Conservation (phyloP, 2,329 filamentous ascomycete species). For the Penicillium sp. region DNA sequence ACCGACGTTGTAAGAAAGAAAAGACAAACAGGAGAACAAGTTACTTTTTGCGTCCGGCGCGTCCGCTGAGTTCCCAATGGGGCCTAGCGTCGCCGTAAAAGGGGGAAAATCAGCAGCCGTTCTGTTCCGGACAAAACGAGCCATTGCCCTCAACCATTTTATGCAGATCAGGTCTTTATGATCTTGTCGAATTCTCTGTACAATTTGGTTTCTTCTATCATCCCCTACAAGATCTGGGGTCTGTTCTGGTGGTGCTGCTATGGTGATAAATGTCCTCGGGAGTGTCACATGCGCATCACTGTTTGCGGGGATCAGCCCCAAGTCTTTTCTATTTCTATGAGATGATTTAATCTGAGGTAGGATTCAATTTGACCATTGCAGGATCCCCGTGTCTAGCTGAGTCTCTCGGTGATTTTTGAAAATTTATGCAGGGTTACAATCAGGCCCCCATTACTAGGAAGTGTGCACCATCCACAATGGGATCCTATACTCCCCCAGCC, state of each 20-base stretch:
- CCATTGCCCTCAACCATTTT: neutral
- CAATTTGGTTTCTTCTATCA: neutral
- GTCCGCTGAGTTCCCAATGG: constrained; percentile 17
- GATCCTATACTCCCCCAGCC: neutral
- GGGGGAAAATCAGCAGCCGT: constrained; percentile 25
- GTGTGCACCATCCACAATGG: neutral
- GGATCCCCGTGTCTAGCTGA: neutral
- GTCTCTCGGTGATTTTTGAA: neutral
- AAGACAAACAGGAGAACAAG: constrained; percentile 31
- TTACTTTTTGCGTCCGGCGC: constrained; percentile 28
- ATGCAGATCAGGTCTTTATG: neutral
- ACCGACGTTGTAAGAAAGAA: constrained; percentile 62
- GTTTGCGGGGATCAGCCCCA: neutral
- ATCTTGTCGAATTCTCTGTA: neutral
- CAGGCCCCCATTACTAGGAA: no score
- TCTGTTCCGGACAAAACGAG: constrained; percentile 9
- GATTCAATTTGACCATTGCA: neutral
- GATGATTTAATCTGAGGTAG: neutral
- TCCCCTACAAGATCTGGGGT: neutral
- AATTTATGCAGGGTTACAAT: neutral
- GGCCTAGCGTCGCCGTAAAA: constrained; percentile 31
- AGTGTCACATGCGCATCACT: neutral
- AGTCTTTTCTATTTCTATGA: neutral
- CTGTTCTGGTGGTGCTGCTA: neutral
- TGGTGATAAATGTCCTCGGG: neutral